Conservation (phyloP, 495 filamentous ascomycete genomes). For the Hypoxylon intermedium region DNA sequence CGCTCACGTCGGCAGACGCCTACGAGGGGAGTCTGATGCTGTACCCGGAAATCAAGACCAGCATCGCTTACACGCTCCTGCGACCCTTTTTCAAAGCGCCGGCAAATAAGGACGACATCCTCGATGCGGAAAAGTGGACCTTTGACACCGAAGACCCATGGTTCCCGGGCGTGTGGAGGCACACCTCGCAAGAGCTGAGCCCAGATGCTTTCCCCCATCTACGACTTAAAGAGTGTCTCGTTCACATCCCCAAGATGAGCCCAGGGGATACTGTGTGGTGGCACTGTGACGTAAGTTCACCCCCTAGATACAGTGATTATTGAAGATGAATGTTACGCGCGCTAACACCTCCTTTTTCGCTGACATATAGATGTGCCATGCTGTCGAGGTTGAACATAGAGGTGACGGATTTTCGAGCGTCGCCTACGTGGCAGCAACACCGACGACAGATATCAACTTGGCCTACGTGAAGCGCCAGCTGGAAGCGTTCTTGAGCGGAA, state of each 20-base stretch:
- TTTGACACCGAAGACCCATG: slow-evolving; percentile 16
- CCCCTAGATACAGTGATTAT: neutral
- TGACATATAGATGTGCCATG: slow-evolving; percentile 5
- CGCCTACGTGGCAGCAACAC: slow-evolving; percentile 22
- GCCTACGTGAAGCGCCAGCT: slow-evolving; percentile 11
- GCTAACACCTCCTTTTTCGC: slow-evolving; percentile 9
- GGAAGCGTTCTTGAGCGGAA: slow-evolving; percentile 2
- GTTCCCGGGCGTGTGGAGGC: slow-evolving; percentile 22
- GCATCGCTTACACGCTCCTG: slow-evolving; percentile 20
- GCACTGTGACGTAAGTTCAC: slow-evolving; percentile 24
- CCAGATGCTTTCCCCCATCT: slow-evolving; percentile 20
- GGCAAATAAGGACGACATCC: slow-evolving; percentile 5
- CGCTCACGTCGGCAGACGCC: slow-evolving; percentile 14
- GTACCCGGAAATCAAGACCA: slow-evolving; percentile 20
- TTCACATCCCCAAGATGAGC: slow-evolving; percentile 18
- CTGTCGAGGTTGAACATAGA: slow-evolving; percentile 23
- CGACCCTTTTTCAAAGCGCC: slow-evolving; percentile 26
- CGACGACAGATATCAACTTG: slow-evolving; percentile 16
- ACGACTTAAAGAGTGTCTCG: slow-evolving; percentile 15
- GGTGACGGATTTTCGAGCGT: slow-evolving; percentile 13
- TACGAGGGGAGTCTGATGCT: slow-evolving; percentile 26
- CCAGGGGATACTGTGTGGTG: slow-evolving; percentile 30
- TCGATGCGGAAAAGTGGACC: slow-evolving; percentile 25
- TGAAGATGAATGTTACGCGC: slow-evolving; percentile 6
- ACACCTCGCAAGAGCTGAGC: neutral